Evolutionary conservation across 192 early-diverging fungal genomes (phyloP), one percentile per base, ranked within the genome.

Genomic region (Diversispora epigaea): DNA sequence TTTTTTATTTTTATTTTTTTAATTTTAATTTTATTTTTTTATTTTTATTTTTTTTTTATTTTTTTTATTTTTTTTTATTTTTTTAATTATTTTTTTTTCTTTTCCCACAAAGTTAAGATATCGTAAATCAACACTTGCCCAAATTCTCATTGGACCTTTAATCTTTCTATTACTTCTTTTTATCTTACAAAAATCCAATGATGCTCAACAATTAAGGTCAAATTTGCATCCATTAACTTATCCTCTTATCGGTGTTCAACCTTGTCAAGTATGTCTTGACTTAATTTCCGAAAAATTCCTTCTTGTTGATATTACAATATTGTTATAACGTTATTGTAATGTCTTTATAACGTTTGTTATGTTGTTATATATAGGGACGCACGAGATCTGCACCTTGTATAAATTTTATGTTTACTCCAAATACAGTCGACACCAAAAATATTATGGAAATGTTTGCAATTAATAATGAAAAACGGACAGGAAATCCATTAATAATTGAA

Each of bases 141-240:
- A 88, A 84, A 79, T 80, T 43, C 68, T 92, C 22, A 43, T 91
- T 12, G 88, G 89, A 10, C 91, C 91, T 4, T 78, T 92, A 68
- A 63, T 92, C 19, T 92, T 92, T 80, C 77, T 86, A 70, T 78
- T 92, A 63, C 82, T 92, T 4, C 78, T 92, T 14, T 90, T 82
- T 77, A 76, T 90, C 49, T 84, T 92, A 25, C 84, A 88, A 55
- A 75, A 82, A 75, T 76, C 85, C 7, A 78, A 82, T 71, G 78
- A 80, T 41, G 68, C 69, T 15, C 64, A 64, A 14, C 75, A 75
- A 50, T 43, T 73, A 14, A 43, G 66, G 43, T 78, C 82, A 8
- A 80, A 79, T 54, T 77, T 77, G 40, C 86, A 89, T 65, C 84
- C 84, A 19, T 39, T 47, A 21, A 47, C 82, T 39, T 86, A 84